Conservation (phyloP, 2,329 filamentous ascomycete genomes). For the Biscogniauxia mediterranea region DNA sequence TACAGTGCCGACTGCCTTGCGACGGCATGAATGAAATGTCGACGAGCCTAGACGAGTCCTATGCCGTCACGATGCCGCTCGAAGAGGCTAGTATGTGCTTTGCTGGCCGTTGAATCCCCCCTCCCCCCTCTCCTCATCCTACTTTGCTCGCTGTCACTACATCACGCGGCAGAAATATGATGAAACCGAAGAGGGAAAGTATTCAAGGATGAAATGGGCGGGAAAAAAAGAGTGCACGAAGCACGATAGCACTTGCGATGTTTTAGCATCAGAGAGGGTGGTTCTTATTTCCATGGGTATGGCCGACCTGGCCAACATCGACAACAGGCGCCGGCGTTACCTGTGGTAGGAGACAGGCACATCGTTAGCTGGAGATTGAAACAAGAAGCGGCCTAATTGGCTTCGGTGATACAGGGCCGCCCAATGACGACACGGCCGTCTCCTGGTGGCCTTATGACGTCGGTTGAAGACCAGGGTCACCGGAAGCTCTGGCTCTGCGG, state of each 20-base stretch:
- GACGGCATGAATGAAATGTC: not conserved
- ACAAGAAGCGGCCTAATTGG: constrained; percentile 16
- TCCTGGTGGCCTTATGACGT: constrained; percentile 26
- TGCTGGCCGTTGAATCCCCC: not conserved
- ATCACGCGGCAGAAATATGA: not conserved
- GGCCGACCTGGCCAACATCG: not conserved
- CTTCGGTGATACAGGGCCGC: constrained; percentile 13
- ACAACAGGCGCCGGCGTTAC: constrained; percentile 3
- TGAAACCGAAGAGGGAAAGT: not conserved
- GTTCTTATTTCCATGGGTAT: not conserved
- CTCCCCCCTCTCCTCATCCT: not conserved
- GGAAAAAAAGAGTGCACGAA: too few relatives aligned
- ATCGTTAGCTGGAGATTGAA: constrained; percentile 2
- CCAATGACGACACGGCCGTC: constrained; percentile 28
- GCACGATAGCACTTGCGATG: not conserved
- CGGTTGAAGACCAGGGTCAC: constrained; percentile 17
- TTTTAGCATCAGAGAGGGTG: not conserved
- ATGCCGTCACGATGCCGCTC: constrained; percentile 8
- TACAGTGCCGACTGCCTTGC: constrained; percentile 1
- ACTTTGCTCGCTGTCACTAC: not conserved
- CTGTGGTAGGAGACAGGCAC: not conserved
- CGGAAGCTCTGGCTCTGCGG: constrained; percentile 16
- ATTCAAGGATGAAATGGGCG: not conserved
- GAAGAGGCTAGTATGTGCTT: constrained; percentile 1
- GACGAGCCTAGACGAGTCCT: not conserved